phyloP scores from a whole-genome alignment of 2,329 filamentous ascomycete species.

The Sporothrix variecibatus region DNA sequence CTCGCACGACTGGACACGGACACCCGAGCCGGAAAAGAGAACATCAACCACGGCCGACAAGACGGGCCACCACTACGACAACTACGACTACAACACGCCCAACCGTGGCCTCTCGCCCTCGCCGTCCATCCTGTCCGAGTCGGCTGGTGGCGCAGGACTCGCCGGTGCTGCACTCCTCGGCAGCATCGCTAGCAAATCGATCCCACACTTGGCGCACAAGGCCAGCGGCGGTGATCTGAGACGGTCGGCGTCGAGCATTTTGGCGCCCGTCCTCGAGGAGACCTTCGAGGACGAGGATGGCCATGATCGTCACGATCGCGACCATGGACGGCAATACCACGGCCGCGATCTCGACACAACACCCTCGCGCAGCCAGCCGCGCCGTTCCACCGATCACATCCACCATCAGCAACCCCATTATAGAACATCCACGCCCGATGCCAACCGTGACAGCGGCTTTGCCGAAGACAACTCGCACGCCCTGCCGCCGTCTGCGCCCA shows the following conservation, averaged over 20 bases:
- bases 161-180: constrained; percentile 16
- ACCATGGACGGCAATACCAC: constrained; percentile 28
- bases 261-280: constrained; percentile 57
- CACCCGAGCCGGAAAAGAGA: constrained; percentile 28
- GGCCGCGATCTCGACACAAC: constrained; percentile 28
- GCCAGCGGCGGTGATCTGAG: constrained; percentile 26
- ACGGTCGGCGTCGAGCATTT: constrained; percentile 39
- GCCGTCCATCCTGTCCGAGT: constrained; percentile 25
- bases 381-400: background rate
- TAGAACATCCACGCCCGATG: constrained; percentile 37
- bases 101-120: constrained; percentile 22
- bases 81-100: constrained; percentile 23
- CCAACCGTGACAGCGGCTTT: constrained; percentile 54
- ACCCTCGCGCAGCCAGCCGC: constrained; percentile 18
- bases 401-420: no score
- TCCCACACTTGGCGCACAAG: constrained; percentile 22
- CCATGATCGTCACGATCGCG: background rate
- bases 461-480: constrained; percentile 40
- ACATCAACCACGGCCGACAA: background rate
- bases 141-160: background rate
- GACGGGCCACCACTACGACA: background rate
- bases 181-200: constrained; percentile 15
- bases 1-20: constrained; percentile 20
- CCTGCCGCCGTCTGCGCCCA: background rate
- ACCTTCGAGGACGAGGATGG: constrained; percentile 45